Evolutionary conservation across 139 green algal species (phyloP).

Genomic region (Astrephomene gubernaculifera): DNA sequence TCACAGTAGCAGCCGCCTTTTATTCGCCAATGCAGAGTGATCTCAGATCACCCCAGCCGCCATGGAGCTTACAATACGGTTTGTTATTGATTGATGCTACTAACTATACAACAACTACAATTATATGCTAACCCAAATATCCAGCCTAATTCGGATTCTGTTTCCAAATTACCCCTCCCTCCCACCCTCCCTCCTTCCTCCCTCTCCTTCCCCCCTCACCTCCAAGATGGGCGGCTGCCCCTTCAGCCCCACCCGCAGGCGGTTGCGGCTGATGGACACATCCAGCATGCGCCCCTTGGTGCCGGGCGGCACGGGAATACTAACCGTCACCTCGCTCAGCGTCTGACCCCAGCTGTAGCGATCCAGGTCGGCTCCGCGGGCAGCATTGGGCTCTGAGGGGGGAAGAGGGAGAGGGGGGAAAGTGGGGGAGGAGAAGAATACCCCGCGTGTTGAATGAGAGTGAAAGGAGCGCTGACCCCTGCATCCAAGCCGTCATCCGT

Average conservation of each 20-base stretch:
- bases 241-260: conserved; percentile 82
- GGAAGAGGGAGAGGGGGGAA: background rate
- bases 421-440: background rate
- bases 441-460: no score
- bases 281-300: conserved; percentile 71
- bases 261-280: conserved; percentile 75
- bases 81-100: no score
- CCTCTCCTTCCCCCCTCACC: conserved; percentile 37
- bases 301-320: conserved; percentile 81
- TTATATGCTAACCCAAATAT: no score
- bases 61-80: no score
- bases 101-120: no score
- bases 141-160: no score
- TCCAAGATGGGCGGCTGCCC: conserved; percentile 76
- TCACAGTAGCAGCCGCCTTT: no score
- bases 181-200: background rate
- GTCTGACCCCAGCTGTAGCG: conserved; percentile 95
- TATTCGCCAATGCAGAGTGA: no score
- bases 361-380: conserved; percentile 89
- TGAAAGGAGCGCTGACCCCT: no score
- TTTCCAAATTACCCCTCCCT: no score
- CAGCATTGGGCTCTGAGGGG: conserved; percentile 81
- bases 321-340: conserved; percentile 86
- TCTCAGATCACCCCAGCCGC: no score
- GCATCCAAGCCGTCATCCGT: no score